A percentile compares a stretch with the other conserved stretches of the same genome.
Evolutionary conservation across 1,284 basidiomycete genomes (phyloP).

Genomic region (Marasmius tenuissimus): DNA sequence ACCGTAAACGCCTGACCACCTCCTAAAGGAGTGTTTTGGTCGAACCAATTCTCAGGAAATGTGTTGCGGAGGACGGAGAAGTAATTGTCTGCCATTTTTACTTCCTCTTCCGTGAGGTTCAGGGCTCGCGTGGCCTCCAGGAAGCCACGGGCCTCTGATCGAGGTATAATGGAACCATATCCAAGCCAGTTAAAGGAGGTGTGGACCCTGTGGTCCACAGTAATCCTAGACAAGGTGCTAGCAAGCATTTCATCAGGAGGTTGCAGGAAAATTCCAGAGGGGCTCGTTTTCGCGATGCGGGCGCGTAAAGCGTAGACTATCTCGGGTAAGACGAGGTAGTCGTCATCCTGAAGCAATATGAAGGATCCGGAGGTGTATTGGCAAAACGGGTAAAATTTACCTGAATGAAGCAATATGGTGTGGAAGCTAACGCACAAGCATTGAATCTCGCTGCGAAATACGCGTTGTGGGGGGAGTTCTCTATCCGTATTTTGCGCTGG

Average conservation of each 20-base stretch:
- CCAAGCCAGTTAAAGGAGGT: conserved; percentile 70
- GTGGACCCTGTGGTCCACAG: conserved; percentile 36
- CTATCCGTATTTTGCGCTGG: conserved; percentile 46
- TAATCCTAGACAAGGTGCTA: conserved; percentile 41
- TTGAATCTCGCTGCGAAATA: conserved; percentile 69
- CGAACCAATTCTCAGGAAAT: conserved; percentile 56
- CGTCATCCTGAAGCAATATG: conserved; percentile 54
- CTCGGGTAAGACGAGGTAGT: conserved; percentile 60
- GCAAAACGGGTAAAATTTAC: conserved; percentile 27
- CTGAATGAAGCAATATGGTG: conserved; percentile 64
- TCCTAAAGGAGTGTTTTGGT: conserved; percentile 58
- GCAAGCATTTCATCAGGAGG: conserved; percentile 64
- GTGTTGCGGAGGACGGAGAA: conserved; percentile 59
- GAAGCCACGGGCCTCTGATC: conserved; percentile 45
- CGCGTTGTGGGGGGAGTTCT: conserved; percentile 58
- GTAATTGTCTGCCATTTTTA: conserved; percentile 72
- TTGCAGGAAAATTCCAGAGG: conserved; percentile 49
- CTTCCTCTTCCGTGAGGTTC: conserved; percentile 47
- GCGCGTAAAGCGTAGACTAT: conserved; percentile 51
- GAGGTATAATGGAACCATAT: conserved; percentile 55
- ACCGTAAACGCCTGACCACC: conserved; percentile 65
- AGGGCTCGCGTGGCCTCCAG: conserved; percentile 45
- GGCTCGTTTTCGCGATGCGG: conserved; percentile 30
- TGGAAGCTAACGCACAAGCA: conserved; percentile 52
- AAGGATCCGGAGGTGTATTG: conserved; percentile 3